Evolutionary conservation across 495 filamentous ascomycete genomes (phyloP), one percentile per base, ranked within the genome.

Genomic region (Massariosphaeria phaeospora): DNA sequence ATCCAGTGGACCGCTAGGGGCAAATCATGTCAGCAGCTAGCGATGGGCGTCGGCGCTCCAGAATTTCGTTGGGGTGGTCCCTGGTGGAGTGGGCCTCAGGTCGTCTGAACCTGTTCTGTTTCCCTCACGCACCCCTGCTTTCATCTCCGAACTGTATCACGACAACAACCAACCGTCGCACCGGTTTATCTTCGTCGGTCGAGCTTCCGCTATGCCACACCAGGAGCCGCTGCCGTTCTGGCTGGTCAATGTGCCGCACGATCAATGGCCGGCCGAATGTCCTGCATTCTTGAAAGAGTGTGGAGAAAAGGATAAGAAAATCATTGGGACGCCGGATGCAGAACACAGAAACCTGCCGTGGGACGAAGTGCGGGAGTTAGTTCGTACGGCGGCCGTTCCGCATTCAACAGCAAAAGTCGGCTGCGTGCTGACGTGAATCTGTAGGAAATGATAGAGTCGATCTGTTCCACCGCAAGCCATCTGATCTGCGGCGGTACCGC

Each of bases 191-290:
- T n/a, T n/a, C n/a, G n/a, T n/a, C n/a, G n/a, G n/a, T n/a, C n/a
- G n/a, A 13, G 12, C 13, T 12, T 13, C 20, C 21, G 38, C 20
- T n/a, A 64, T 64, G 61, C 57, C 61, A 9, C 46, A 61, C 56
- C 52, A 60, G 36, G 59, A 64, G 31, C 58, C 50, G 29, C 40
- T 69, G 31, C 84, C 86, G 1, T 95, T 84, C 73, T 95, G 87
- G 88, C 80, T 86, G 35, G 75, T 88, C 58, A 94, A 95, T 67
- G 69, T 93, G 13, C 84, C 85, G 3, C 71, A 67, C 15, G 60
- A 71, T 20, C 67, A 81, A 59, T 77, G 85, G 70, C 78, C 81
- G 4, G 60, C 66, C 12, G 72, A 79, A 25, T 94, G 89, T 62
- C 89, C 89, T 0, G 73, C 75, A 24, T 91, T 80, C 67, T 78